These are phyloP conservation scores for Lobosporangium transversale DNA, from an alignment of 192 early-diverging fungal species.

Conservation along the genomic window DNA sequence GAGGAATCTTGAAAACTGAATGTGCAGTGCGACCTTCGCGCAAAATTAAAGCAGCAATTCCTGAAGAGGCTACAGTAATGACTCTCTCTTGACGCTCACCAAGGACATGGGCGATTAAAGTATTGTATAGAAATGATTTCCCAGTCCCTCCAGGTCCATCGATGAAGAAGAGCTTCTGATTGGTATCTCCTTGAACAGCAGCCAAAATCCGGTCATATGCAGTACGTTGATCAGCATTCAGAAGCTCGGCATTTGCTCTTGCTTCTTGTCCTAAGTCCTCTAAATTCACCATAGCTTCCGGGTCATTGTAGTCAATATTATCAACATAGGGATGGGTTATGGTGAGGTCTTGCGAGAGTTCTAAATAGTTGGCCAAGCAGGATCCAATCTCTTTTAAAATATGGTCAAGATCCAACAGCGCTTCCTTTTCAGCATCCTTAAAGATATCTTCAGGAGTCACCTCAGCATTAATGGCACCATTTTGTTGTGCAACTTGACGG, in stretches of 20 bases:
- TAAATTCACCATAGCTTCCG: neutral
- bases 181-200: neutral
- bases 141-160: slow-evolving; percentile 31
- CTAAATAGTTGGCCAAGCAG: neutral
- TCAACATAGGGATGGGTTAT: neutral
- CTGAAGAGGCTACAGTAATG: slow-evolving; percentile 32
- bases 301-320: neutral
- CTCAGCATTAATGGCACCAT: neutral
- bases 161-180: slow-evolving; percentile 9
- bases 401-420: neutral
- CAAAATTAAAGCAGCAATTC: slow-evolving; percentile 45
- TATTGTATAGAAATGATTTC: slow-evolving; percentile 38
- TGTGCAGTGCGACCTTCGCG: slow-evolving; percentile 37
- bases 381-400: neutral
- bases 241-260: neutral
- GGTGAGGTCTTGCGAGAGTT: neutral
- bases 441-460: neutral
- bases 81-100: neutral
- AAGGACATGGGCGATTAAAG: slow-evolving; percentile 10
- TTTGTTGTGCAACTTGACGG: neutral
- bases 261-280: neutral
- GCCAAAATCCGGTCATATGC: neutral
- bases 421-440: neutral
- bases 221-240: neutral
- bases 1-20: slow-evolving; percentile 42